phyloP scores from a whole-genome alignment of 441 rosid genomes.

The Omphalea diandra region DNA sequence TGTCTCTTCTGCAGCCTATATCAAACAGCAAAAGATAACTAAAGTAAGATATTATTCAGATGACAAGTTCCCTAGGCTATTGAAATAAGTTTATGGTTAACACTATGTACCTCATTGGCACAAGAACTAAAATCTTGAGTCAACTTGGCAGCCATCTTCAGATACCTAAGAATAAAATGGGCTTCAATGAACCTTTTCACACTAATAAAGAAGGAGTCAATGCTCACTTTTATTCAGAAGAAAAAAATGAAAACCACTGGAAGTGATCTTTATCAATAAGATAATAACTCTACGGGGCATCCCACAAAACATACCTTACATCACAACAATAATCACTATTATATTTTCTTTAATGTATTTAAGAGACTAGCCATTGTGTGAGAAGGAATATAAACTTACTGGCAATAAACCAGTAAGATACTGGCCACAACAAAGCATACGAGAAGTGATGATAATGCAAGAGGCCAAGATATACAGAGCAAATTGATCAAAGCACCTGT shows the following conservation, averaged over 20 bases:
- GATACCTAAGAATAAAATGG: slow-evolving; percentile 43
- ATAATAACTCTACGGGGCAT: no score
- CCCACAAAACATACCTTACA: background rate
- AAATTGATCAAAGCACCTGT: slow-evolving; percentile 54
- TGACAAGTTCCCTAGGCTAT: slow-evolving; percentile 11
- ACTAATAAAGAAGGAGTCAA: background rate
- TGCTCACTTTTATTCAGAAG: background rate
- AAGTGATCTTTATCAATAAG: background rate
- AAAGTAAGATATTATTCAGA: slow-evolving; percentile 17
- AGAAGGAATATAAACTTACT: slow-evolving; percentile 33
- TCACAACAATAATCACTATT: background rate
- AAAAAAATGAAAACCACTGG: slow-evolving; percentile 1
- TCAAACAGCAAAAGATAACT: slow-evolving; percentile 16
- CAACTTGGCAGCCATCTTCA: slow-evolving; percentile 49
- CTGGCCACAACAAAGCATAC: slow-evolving; percentile 39
- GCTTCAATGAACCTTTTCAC: background rate
- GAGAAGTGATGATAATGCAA: slow-evolving; percentile 45
- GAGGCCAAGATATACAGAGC: slow-evolving; percentile 54
- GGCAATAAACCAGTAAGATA: slow-evolving; percentile 42
- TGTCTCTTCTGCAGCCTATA: slow-evolving; percentile 53
- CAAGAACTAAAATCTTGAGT: slow-evolving; percentile 47
- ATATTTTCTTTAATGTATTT: background rate
- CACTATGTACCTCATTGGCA: slow-evolving; percentile 50
- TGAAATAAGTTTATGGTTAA: slow-evolving; percentile 9
- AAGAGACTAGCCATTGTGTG: background rate